Evolutionary conservation across 352 stramenopile species (phyloP), one percentile per base, ranked within the genome.

Genomic region (Globisporangium irregulare): DNA sequence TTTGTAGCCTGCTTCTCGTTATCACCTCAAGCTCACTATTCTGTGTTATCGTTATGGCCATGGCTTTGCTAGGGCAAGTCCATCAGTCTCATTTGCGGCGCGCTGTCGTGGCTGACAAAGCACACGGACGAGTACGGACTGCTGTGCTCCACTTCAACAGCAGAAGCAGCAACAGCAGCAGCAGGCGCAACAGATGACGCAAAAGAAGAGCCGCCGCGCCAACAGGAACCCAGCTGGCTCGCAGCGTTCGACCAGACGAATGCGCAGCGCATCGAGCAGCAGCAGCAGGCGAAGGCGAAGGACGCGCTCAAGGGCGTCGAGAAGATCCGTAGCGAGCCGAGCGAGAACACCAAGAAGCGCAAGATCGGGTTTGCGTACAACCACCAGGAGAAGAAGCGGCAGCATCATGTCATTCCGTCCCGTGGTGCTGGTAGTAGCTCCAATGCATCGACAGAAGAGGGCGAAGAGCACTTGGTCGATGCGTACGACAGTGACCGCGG

Each of bases 61-160:
- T 54, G 20, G 3, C 38, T 29, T 10, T 27, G 41, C 5, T 62
- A 94, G 86, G 93, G 93, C 60, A 98, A 98, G 68, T 97, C 90
- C 14, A 89, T 98, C 61, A 97, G 89, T 68, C 78, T 98, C 18
- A 97, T 98, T 63, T 97, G 92, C 66, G 89, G 90, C 18, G 77
- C 86, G 1, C 74, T 98, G 3, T 84, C 92, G 34, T 98, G 92
- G 92, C 74, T 97, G 4, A 64, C 73, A 4, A 79, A 82, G 53
- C 76, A 92, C 67, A 93, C 87, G 18, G 90, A 94, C 67, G 83
- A 86, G 64, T 86, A 79, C 48, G 91, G 90, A 64, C 74, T 95
- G 27, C 66, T 83, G 14, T 43, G 53, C 18, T 57, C 75, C 72
- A 36, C 24, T 18, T 9, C 60, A 46, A 24, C 9, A 20, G 1